phyloP scores from a whole-genome alignment of 768 basidiomycete species.

The Pleurotus ostreatus region DNA sequence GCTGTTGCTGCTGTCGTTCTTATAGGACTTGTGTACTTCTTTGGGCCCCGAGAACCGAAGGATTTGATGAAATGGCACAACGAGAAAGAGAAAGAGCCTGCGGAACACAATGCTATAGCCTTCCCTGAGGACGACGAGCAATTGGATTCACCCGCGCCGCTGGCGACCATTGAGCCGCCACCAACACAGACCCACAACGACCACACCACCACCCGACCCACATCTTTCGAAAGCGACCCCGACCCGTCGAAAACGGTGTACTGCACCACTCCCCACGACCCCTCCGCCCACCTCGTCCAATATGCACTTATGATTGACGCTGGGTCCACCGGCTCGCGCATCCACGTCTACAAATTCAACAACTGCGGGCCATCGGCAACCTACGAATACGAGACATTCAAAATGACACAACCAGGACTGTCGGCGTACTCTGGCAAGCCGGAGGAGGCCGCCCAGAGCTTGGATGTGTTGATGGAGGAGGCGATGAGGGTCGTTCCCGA shows the following conservation, averaged over 20 bases:
- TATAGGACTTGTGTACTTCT: slow-evolving; percentile 61
- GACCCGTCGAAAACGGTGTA: slow-evolving; percentile 69
- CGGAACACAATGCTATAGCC: neutral
- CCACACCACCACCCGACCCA: slow-evolving; percentile 29
- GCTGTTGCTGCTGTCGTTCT: slow-evolving; percentile 53
- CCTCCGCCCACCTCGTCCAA: slow-evolving; percentile 62
- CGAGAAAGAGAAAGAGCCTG: neutral
- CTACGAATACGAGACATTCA: slow-evolving; percentile 94
- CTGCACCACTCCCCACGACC: slow-evolving; percentile 56
- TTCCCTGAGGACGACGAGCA: neutral
- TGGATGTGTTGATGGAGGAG: slow-evolving; percentile 77
- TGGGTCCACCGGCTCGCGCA: slow-evolving; percentile 94
- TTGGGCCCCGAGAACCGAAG: slow-evolving; percentile 43
- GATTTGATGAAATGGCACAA: neutral
- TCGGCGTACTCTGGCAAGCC: slow-evolving; percentile 60
- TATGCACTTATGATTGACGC: slow-evolving; percentile 98
- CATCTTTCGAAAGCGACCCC: slow-evolving; percentile 68
- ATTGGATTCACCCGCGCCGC: neutral
- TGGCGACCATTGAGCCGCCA: neutral
- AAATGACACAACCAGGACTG: slow-evolving; percentile 75
- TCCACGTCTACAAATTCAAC: slow-evolving; percentile 99
- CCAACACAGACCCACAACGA: slow-evolving; percentile 7
- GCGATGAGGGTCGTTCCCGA: slow-evolving; percentile 77
- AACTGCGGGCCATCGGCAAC: slow-evolving; percentile 72
- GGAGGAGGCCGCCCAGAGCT: slow-evolving; percentile 66